Evolutionary conservation across 768 basidiomycete species (phyloP), one percentile per base, ranked within the genome.

Genomic region (Tulasnella sp.): DNA sequence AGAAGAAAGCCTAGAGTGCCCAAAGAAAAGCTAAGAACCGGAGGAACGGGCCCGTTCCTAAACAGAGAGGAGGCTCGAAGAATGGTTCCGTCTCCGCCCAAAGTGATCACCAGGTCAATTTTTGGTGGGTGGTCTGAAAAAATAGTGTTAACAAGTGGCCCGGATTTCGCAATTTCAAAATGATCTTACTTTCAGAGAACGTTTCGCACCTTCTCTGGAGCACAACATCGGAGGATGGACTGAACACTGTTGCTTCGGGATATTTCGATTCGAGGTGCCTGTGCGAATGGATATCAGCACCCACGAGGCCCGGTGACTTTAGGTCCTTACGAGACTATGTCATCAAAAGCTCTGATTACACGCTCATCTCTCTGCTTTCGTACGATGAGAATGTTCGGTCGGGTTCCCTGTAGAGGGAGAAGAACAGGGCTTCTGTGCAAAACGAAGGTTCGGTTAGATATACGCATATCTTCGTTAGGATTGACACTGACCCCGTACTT

Each of bases 61-160:
- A 98, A 98, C 12, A 98, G 87, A 9, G 95, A 95, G 0, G 96
- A 96, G 0, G 96, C 95, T 84, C 97, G 96, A 0, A 98, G 89
- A 75, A 98, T 96, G 7, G 97, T 98, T 12, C 97, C 97, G 84
- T 98, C 97, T 46, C 97, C 97, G 72, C 97, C 97, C 1, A 98
- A 87, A 0, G 97, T 97, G 40, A 98, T 91, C 28, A 98, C 93
- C 12, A 98, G 88, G 85, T 96, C 94, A 80, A 97, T 94, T 78
- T 89, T 89, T 82, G 91, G 88, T 76, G 92, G 87, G 75, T 87
- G 86, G 69, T 9, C 34, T 58, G 42, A 1, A 41, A 22, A 4
- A 18, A 54, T 31, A 18, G 31, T 2, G 6, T 69, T 40, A 46
- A 16, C 11, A 75, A 24, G 24, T 40, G 40, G n/a, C 75, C 76